Base-by-base conservation (phyloP, 2,329 filamentous ascomycete species). In the Balansia obtecta region DNA sequence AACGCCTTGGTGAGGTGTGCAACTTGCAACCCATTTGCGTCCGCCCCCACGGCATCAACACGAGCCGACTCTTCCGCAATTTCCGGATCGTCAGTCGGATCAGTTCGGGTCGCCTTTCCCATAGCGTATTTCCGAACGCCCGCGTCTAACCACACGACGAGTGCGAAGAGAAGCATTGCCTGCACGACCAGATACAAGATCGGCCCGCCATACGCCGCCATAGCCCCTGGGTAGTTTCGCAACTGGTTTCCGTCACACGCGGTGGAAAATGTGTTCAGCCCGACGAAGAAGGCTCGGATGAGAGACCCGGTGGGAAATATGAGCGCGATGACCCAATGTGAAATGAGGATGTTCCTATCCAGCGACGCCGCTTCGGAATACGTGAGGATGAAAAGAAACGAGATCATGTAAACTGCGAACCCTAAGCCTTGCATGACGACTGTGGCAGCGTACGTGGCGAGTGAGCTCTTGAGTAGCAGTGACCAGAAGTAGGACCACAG, bases 171-270 rank as follows among this genome's bases (percentile, higher is more conserved):
- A 15, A 87, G 52, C 22, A 87, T 63, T 0, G 80, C 79, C 61
- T 96, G 90, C 0, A 89, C 45, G 46, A 88, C 75, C 1, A 95
- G 76, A 63, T 94, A 95, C 0, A 93, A 65, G 37, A 95, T 91
- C 0, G 88, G 88, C 0, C 86, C 87, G 32, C 90, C 90, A 58
- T 89, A 96, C 30, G 84, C 77, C 0, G 75, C 73, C 34, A 95
- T 79, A 4, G 75, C 79, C 6, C 80, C 85, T 0, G 89, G 86
- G 55, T 87, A 83, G 1, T 73, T 70, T 1, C 82, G 79, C 20
- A 89, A 67, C n/a, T 72, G 53, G 18, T 78, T 71, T 27, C 76
- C 82, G 32, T 79, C 74, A 62, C 90, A 96, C 2, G 88, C 76
- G 0, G 87, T 76, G 1, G 86, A 89, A 65, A 96, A 95, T 2